These are phyloP conservation scores for Porcisia hertigi DNA, from an alignment of 208 protist genomes.

Conservation along the genomic window DNA sequence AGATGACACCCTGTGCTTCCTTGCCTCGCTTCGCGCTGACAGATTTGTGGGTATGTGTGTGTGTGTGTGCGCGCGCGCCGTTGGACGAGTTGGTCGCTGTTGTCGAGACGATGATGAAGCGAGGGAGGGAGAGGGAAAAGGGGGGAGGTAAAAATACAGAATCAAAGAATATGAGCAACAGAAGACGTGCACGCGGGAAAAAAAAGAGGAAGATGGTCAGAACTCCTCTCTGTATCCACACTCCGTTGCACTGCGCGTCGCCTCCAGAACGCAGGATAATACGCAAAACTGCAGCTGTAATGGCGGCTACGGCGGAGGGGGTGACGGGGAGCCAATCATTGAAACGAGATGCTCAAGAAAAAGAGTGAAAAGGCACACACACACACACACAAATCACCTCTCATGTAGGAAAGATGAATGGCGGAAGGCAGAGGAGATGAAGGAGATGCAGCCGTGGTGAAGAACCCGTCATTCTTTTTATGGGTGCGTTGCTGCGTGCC, in stretches of 20 bases:
- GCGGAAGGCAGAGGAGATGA: neutral
- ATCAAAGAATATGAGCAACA: neutral
- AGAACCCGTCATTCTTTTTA: neutral
- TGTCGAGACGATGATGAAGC: neutral
- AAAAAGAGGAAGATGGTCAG: neutral
- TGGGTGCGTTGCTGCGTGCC: neutral
- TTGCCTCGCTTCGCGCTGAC: too few species aligned
- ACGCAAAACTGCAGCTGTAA: neutral
- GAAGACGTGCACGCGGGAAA: neutral
- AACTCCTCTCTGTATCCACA: neutral
- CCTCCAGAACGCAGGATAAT: neutral
- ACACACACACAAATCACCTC: neutral
- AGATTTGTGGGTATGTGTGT: too few species aligned
- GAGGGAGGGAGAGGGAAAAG: neutral
- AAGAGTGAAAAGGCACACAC: neutral
- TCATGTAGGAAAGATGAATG: neutral
- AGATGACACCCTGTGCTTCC: neutral
- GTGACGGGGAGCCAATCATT: neutral
- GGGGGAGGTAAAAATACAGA: neutral
- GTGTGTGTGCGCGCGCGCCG: neutral
- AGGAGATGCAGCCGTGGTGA: neutral
- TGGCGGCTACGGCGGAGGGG: neutral
- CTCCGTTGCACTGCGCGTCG: neutral
- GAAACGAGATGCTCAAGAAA: neutral
- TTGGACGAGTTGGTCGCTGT: neutral